A percentile compares a stretch with the other conserved stretches of the same genome.
phyloP scores from a whole-genome alignment of 2,329 filamentous ascomycete genomes.

The Verticillium nubilum region DNA sequence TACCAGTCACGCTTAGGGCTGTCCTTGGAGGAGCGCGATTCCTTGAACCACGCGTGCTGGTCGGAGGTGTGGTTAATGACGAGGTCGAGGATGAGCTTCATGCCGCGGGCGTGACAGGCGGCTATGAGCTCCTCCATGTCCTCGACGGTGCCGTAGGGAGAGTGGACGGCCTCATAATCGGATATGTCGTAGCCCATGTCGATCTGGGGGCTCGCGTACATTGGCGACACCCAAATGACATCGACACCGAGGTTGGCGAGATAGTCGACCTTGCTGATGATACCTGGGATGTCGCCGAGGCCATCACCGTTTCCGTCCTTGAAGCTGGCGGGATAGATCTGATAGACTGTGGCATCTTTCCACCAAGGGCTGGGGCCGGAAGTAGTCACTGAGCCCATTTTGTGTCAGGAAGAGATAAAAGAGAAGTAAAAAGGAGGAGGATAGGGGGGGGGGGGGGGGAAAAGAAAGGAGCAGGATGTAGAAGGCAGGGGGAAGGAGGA shows the following conservation, averaged over 20 bases:
- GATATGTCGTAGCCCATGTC: conserved; percentile 69
- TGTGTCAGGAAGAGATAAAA: neutral
- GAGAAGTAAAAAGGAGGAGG: no score
- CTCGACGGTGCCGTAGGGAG: conserved; percentile 59
- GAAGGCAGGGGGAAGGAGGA: neutral
- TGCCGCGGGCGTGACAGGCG: conserved; percentile 54
- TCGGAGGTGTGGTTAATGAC: conserved; percentile 75
- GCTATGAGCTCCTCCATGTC: conserved; percentile 60
- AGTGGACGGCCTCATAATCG: conserved; percentile 61
- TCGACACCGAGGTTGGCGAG: conserved; percentile 56
- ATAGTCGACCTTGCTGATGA: conserved; percentile 57
- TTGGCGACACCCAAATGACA: conserved; percentile 63
- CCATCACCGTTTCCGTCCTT: conserved; percentile 53
- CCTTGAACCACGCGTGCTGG: conserved; percentile 66
- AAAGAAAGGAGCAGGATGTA: neutral
- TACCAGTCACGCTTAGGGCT: conserved; percentile 68
- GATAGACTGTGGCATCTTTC: conserved; percentile 53
- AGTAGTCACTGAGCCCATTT: neutral
- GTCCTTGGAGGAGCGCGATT: conserved; percentile 55
- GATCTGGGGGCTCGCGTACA: conserved; percentile 58
- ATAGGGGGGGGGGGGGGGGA: neutral
- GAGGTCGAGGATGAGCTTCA: conserved; percentile 69
- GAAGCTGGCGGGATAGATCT: conserved; percentile 55
- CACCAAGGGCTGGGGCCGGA: conserved; percentile 36
- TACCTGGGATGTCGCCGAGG: conserved; percentile 57